Conservation (phyloP, 495 filamentous ascomycete genomes). For the Xylaria venustula region DNA sequence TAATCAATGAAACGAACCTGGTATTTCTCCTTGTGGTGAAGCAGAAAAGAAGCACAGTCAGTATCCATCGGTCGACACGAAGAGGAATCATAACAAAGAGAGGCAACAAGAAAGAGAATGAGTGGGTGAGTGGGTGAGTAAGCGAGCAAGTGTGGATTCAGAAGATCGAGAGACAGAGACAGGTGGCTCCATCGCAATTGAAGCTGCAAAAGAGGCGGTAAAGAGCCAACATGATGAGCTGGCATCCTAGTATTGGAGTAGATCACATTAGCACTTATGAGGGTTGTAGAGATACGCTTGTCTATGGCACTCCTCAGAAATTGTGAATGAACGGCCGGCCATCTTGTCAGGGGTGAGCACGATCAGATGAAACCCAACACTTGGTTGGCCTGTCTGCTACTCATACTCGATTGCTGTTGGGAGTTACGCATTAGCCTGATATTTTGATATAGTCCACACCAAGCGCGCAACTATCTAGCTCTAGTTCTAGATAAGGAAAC, state of each 20-base stretch:
- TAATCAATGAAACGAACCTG: neutral
- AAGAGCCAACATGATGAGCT: conserved; percentile 1
- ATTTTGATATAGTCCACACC: neutral
- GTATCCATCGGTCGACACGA: no score
- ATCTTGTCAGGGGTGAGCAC: neutral
- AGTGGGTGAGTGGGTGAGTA: neutral
- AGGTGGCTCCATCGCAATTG: conserved; percentile 12
- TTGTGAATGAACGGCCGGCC: neutral
- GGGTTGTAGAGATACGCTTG: neutral
- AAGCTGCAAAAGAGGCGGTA: neutral
- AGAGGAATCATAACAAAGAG: no score
- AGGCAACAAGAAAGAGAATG: neutral
- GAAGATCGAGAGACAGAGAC: conserved; percentile 5
- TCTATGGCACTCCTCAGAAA: neutral
- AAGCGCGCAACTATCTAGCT: conserved; percentile 6
- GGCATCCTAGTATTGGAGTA: conserved; percentile 8
- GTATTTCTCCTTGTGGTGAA: neutral
- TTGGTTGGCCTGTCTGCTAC: neutral
- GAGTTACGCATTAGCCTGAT: neutral
- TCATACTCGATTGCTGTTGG: neutral
- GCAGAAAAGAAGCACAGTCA: no score
- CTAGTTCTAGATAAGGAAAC: no score
- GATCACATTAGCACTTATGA: neutral
- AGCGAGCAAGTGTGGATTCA: neutral
- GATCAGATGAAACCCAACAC: neutral